Base-by-base conservation (phyloP, 164 flowering plant genomes). In the Annona cherimola region DNA sequence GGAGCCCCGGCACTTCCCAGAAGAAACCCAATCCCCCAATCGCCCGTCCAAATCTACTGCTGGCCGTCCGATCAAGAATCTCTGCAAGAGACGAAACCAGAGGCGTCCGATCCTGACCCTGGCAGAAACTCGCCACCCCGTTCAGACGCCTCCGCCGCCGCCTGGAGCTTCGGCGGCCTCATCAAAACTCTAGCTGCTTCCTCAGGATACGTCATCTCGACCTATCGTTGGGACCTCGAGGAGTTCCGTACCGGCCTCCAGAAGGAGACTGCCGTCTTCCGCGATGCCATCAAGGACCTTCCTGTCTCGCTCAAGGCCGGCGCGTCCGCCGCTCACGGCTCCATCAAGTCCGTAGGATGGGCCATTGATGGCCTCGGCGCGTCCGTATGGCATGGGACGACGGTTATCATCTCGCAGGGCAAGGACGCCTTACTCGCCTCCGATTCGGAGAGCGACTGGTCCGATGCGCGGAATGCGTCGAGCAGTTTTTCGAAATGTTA, bases 321-420 rank as follows among this genome's bases (percentile, higher is more conserved):
- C 6, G 93, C 94, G n/a, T 81, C 89, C 9, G 86, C 83, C 2
- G 98, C 95, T 3, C 98, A 92, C 43, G 90, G 71, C 9, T 86
- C 93, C 7, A 82, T 94, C 2, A 95, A 86, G 75, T 83, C 92
- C 0, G 89, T 94, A 4, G 97, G 98, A 8, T 89, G 88, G 59
- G 93, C 84, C 2, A 82, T 93, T 59, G 98, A 93, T 61, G 86
- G 83, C 35, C 64, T 92, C 45, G 91, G 97, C 0, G 68, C 67
- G 77, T 68, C 92, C 18, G 93, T 93, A 12, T 85, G 87, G 88
- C 77, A 82, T 64, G 89, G 89, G 18, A 83, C 92, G 61, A 76
- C 96, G 1, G 84, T 80, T 72, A 85, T 90, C 69, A 88, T 90
- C 42, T 39, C 86, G 6, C 86, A 85, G 0, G 90, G 93, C 75